Evolutionary conservation across 2,329 filamentous ascomycete species (phyloP), one percentile per base, ranked within the genome.

Genomic region (Arthrobotrys sphaeroides): DNA sequence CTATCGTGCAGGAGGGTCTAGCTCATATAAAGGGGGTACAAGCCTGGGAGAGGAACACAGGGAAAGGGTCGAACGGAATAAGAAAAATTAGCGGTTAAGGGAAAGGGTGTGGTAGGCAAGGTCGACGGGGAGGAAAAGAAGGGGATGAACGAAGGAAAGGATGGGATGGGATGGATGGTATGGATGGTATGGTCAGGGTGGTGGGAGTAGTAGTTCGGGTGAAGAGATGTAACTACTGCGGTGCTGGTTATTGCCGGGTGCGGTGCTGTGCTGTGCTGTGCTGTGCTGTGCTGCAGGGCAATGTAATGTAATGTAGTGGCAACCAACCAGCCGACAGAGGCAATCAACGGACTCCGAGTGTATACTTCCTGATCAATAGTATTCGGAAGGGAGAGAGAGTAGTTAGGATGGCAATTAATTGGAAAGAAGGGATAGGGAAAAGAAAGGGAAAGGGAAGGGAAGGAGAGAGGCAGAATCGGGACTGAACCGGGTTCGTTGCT

Each of bases 21-120:
- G 20, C 49, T 70, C 65, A 55, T 55, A 55, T 55, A 55, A 55
- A 55, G 31, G 51, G 49, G 51, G 51, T 40, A 74, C 66, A 70
- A 53, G 45, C 68, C 51, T 51, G 2, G 33, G 51, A 38, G 4
- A 24, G 31, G 49, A 55, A 75, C 64, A 77, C 73, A 49, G 43
- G 47, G 31, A 9, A 33, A 22, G 31, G 42, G n/a, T n/a, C n/a
- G 38, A 33, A n/a, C 60, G 69, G 42, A 45, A 55, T 31, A 49
- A 60, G 43, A 74, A 53, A 73, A 73, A 55, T 43, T 55, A 42
- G 43, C 28, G 47, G 47, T 33, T 57, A 9, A 45, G 60, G 31
- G 33, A 42, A 40, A 42, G 68, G 31, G 53, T 45, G 68, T 70
- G 72, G 75, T 51, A 28, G 24, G 31, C 24, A n/a, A n/a, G n/a